Conservation (phyloP, 768 basidiomycete genomes). For the Thelephora ganbajun region DNA sequence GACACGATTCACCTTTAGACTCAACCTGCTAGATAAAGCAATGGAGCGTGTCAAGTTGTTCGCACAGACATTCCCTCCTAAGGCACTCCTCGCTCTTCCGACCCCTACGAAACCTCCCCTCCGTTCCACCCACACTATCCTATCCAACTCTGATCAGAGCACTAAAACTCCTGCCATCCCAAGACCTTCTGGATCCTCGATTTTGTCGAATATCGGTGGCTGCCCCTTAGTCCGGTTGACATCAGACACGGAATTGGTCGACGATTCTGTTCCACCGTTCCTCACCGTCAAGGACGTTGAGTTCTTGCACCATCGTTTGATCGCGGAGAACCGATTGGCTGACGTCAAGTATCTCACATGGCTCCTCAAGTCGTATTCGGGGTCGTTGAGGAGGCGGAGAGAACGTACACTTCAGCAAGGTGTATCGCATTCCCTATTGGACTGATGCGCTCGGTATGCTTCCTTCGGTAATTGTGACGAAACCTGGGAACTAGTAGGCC, state of each 20-base stretch:
- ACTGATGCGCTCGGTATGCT: too few species aligned
- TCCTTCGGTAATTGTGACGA: too few species aligned
- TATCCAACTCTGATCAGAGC: constrained; percentile 12
- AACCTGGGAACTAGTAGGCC: too few species aligned
- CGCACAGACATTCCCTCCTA: constrained; percentile 49
- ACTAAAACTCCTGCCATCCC: neutral
- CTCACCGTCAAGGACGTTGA: constrained; percentile 69
- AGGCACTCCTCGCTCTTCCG: constrained; percentile 25
- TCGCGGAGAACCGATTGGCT: constrained; percentile 18
- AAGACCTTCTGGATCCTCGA: too few species aligned
- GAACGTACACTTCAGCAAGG: constrained; percentile 24
- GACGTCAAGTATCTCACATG: constrained; percentile 58
- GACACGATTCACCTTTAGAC: constrained; percentile 20
- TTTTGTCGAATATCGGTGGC: constrained; percentile 16
- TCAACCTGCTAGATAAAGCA: constrained; percentile 35
- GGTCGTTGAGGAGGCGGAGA: constrained; percentile 47
- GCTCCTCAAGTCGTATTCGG: constrained; percentile 59
- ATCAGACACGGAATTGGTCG: constrained; percentile 41
- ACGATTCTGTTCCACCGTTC: constrained; percentile 71
- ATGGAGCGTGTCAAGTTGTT: constrained; percentile 48
- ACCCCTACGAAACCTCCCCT: constrained; percentile 28
- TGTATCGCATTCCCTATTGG: neutral
- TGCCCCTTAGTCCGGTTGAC: constrained; percentile 65
- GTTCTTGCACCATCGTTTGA: constrained; percentile 60
- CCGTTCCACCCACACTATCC: constrained; percentile 44